Conservation (phyloP, 163 green algal species). For the Chlorella variabilis region DNA sequence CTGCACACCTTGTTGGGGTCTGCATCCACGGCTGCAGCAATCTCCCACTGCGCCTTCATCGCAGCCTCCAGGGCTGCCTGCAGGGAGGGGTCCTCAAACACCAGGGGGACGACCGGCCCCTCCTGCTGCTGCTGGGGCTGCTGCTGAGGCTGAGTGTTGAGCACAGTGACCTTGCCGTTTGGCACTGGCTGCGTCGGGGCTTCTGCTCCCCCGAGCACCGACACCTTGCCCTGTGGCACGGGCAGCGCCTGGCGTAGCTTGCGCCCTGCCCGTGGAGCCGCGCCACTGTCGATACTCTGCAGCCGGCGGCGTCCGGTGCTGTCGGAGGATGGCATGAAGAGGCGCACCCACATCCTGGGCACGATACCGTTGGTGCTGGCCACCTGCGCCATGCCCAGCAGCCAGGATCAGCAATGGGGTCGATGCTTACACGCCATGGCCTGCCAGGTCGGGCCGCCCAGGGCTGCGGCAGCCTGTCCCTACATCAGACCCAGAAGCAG, state of each 20-base stretch:
- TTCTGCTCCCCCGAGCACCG: neutral
- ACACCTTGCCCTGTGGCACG: neutral
- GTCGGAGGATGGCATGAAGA: constrained; percentile 22
- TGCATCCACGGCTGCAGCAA: neutral
- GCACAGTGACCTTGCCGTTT: neutral
- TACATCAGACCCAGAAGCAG: neutral
- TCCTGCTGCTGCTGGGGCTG: neutral
- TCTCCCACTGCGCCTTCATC: constrained; percentile 8
- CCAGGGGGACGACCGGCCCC: neutral
- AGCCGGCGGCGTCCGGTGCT: neutral
- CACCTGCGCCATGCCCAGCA: neutral
- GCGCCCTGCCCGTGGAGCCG: neutral
- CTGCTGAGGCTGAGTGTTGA: neutral
- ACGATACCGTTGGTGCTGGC: neutral
- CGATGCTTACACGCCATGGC: neutral
- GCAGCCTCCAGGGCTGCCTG: constrained; percentile 17
- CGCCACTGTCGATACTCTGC: neutral
- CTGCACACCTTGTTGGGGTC: constrained; percentile 20
- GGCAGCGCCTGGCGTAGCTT: constrained; percentile 1
- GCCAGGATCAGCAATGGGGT: neutral
- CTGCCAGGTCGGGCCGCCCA: too few relatives aligned
- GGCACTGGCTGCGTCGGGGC: neutral
- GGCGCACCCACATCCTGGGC: constrained; percentile 15
- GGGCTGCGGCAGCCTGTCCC: too few relatives aligned
- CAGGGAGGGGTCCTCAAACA: neutral